Evolutionary conservation across 306 rosid genomes (phyloP), one percentile per base, ranked within the genome.

Genomic region (Phaseolus lunatus): DNA sequence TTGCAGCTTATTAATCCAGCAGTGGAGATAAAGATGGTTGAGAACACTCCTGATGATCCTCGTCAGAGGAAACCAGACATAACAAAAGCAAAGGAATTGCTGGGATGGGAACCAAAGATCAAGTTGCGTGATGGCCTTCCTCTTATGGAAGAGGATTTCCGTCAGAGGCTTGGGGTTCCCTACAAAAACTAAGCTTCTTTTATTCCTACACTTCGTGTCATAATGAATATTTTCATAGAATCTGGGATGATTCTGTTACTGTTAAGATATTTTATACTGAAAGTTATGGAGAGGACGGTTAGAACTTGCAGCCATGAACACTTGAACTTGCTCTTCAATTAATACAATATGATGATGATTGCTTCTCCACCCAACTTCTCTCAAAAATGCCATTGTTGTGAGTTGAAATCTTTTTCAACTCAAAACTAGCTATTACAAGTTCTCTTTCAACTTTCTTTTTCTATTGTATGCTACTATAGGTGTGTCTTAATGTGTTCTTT

Each of bases 21-120:
- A 15, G 84, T 91, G 64, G 92, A 91, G 86, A 88, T 91, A 78
- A 89, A 88, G 84, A 86, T 37, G 78, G 94, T 91, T 43, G 97
- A 91, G 85, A 91, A 91, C 84, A 91, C 97, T 63, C 97, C 97
- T 0, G 97, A 91, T 26, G 97, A 91, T 81, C 97, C 94, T 3
- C 84, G 92, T 4, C 94, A 91, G 81, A 84, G 97, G 71, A 91
- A 91, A 79, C 97, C 97, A 9, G 92, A 88, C 82, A 91, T 91
- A 54, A 80, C 90, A 10, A 91, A 89, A 23, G 94, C 94, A 11
- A 91, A 77, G 63, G 92, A 91, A 71, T 43, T 89, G 84, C 86
- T 91, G 59, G 90, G 86, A 9, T 91, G 97, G 97, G 97, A 88
- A 63, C 97, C 97, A 29, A 89, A 86, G 81, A 54, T 91, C 57